These are phyloP conservation scores for Penicillium malachiteum DNA, from an alignment of 495 filamentous ascomycete species.

Conservation along the genomic window DNA sequence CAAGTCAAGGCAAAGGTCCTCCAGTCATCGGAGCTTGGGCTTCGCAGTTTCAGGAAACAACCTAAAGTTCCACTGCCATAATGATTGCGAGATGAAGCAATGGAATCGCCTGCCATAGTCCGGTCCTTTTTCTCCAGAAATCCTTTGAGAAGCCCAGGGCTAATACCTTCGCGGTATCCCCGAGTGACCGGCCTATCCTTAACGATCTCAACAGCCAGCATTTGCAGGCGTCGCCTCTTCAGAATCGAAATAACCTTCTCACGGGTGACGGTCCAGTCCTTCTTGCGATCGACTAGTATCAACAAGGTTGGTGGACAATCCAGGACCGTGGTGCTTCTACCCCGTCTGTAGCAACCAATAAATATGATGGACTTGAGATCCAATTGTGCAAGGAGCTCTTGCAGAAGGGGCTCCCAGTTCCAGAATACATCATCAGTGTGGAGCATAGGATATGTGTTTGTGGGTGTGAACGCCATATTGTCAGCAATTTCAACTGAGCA, in stretches of 20 bases:
- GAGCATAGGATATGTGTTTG: not conserved
- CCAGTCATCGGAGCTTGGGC: not conserved
- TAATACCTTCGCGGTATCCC: not conserved
- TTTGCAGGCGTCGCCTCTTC: not conserved
- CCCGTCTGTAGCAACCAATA: not conserved
- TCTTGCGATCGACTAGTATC: not conserved
- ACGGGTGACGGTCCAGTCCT: not conserved
- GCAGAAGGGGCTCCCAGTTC: not conserved
- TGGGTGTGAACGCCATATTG: not conserved
- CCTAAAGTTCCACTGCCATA: not conserved
- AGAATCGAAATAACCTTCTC: not conserved
- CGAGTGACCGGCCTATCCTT: not conserved
- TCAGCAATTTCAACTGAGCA: not conserved
- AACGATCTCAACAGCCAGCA: conserved; percentile 2
- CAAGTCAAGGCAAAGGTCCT: not conserved
- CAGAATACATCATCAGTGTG: not conserved
- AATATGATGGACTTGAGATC: not conserved
- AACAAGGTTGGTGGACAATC: not conserved
- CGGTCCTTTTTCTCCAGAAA: not conserved
- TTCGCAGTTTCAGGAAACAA: not conserved
- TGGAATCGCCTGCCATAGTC: not conserved
- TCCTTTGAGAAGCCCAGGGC: not conserved
- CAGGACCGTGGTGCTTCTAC: not conserved
- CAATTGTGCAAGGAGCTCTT: not conserved
- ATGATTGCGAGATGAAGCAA: not conserved